phyloP scores from a whole-genome alignment of 176 grass and related monocot genomes.

The Aegilops umbellulata region DNA sequence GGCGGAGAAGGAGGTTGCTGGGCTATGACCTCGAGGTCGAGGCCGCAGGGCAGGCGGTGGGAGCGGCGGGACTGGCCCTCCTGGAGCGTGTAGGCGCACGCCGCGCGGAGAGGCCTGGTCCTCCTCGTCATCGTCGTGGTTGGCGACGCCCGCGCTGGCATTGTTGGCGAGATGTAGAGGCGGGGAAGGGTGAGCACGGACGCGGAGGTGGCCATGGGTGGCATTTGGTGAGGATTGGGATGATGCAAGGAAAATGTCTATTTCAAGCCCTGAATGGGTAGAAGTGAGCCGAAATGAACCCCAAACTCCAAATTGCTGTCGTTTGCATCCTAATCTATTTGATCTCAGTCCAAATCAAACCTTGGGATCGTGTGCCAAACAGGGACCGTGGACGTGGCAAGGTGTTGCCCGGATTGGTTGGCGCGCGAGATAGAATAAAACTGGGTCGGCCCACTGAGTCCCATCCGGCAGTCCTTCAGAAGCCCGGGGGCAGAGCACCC shows the following conservation, averaged over 20 bases:
- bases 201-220: conserved; percentile 23
- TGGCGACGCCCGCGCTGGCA: not conserved
- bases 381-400: not conserved
- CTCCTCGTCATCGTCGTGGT: not conserved
- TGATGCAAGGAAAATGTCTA: not conserved
- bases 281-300: too few species aligned
- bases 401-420: not conserved
- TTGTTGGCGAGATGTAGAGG: not conserved
- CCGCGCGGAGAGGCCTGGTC: conserved; percentile 17
- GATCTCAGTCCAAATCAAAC: too few species aligned
- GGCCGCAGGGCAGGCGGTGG: conserved; percentile 72
- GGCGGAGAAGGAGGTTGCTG: conserved; percentile 36
- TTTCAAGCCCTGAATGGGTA: too few species aligned
- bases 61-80: conserved; percentile 77
- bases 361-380: not conserved
- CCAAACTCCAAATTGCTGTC: too few species aligned
- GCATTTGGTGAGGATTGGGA: not conserved
- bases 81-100: conserved; percentile 45
- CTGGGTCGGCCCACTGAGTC: not conserved
- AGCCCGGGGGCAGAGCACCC: too few species aligned
- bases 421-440: too few species aligned
- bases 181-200: not conserved
- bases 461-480: not conserved
- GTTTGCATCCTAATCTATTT: too few species aligned
- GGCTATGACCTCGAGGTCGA: conserved; percentile 74